phyloP scores from a whole-genome alignment of 2,329 filamentous ascomycete species.

The Capronia americana region DNA sequence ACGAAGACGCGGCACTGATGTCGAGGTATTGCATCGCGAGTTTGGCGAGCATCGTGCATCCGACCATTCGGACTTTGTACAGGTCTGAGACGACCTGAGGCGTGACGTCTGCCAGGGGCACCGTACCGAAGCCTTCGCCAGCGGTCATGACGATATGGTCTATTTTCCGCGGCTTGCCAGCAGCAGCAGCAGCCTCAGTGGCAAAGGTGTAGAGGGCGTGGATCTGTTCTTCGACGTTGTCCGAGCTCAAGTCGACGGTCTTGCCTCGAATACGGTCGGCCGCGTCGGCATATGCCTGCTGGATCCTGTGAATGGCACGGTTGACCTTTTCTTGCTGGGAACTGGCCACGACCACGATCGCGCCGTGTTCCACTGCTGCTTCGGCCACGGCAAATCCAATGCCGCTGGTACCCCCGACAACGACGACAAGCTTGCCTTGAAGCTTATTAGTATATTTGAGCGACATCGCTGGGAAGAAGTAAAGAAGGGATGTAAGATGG shows the following conservation, averaged over 20 bases:
- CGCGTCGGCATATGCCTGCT: constrained; percentile 50
- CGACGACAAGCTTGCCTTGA: constrained; percentile 52
- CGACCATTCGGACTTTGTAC: constrained; percentile 47
- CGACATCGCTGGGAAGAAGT: constrained; percentile 9
- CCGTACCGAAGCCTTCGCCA: constrained; percentile 46
- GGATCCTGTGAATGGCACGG: constrained; percentile 49
- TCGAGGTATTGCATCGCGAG: constrained; percentile 47
- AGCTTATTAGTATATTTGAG: constrained; percentile 53
- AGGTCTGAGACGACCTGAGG: constrained; percentile 35
- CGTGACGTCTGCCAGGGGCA: constrained; percentile 42
- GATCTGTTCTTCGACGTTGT: constrained; percentile 54
- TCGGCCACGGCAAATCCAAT: constrained; percentile 61
- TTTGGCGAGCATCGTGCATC: constrained; percentile 50
- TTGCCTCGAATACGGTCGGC: constrained; percentile 47
- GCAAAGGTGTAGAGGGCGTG: constrained; percentile 50
- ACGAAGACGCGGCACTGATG: constrained; percentile 41
- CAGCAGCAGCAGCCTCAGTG: constrained; percentile 30
- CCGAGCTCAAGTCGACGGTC: constrained; percentile 53
- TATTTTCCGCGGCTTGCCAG: constrained; percentile 44
- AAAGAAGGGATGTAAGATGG: neutral
- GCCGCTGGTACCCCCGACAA: constrained; percentile 60
- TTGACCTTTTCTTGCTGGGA: constrained; percentile 49
- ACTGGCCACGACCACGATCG: constrained; percentile 56
- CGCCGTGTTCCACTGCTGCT: constrained; percentile 57
- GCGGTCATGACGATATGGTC: constrained; percentile 62